These are phyloP conservation scores for Orychophragmus violaceus DNA, from an alignment of 345 rosid species.

Conservation along the genomic window DNA sequence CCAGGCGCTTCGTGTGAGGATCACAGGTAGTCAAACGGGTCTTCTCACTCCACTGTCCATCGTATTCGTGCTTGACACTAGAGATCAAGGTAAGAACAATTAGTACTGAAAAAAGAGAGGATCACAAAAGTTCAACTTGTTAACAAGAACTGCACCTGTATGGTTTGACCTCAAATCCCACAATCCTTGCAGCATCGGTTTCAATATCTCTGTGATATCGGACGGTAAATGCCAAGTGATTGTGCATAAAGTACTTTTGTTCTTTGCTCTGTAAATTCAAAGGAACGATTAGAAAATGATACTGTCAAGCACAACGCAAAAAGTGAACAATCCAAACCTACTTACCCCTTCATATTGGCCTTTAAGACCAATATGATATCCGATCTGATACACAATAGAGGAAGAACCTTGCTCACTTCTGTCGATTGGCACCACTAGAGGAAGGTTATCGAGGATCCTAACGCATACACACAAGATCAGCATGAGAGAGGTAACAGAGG, in stretches of 20 bases:
- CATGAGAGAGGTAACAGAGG: slow-evolving; percentile 11
- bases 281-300: slow-evolving; percentile 13
- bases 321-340: neutral
- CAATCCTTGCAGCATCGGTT: too few species aligned
- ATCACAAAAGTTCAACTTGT: neutral
- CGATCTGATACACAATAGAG: slow-evolving; percentile 71
- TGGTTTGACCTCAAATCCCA: too few species aligned
- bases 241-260: too few species aligned
- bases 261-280: slow-evolving; percentile 61
- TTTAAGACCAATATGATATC: slow-evolving; percentile 86
- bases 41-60: too few species aligned
- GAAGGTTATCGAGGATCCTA: slow-evolving; percentile 99
- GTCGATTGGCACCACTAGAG: too few species aligned
- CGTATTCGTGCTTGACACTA: slow-evolving; percentile 83
- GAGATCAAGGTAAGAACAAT: neutral
- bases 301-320: neutral
- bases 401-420: slow-evolving; percentile 62
- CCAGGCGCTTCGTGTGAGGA: slow-evolving; percentile 65
- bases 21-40: slow-evolving; percentile 79
- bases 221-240: too few species aligned
- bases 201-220: too few species aligned
- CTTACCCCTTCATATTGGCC: slow-evolving; percentile 86
- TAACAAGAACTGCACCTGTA: slow-evolving; percentile 36
- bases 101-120: neutral
- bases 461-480: slow-evolving; percentile 14